Evolutionary conservation across 164 flowering plant genomes (phyloP), one percentile per base, ranked within the genome.

Genomic region (Saururus chinensis): DNA sequence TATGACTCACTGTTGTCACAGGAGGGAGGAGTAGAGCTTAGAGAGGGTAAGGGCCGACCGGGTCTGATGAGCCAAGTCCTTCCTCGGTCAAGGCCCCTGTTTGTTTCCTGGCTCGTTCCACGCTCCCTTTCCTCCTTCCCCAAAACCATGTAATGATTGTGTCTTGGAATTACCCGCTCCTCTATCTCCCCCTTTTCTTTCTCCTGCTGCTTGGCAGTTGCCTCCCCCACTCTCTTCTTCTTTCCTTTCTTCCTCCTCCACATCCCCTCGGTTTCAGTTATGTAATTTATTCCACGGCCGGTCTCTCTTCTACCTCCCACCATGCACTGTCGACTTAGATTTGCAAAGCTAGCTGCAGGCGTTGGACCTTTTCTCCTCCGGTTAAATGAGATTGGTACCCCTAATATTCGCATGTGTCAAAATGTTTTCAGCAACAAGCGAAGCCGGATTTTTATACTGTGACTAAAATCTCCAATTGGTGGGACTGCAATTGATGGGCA

Each of bases 101-200:
- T 53, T 53, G 77, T 75, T 71, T 74, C 65, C 67, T 69, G 65
- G 65, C 77, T 64, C 68, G 73, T 75, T 80, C 87, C 86, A 81
- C 81, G 82, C 85, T 77, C 56, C 56, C 79, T 83, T 86, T 81
- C 79, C 83, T 84, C 82, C 79, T 82, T 81, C 82, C 85, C 86
- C 84, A 81, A 82, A 80, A 79, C 80, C 74, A 60, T 66, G 82
- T 83, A 88, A 91, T 91, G 84, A 91, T 91, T 84, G 82, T 91
- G 96, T 86, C 97, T 91, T 88, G 87, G 89, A 88, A 88, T 86
- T n/a, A n/a, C n/a, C 70, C 87, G 84, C 95, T 87, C 87, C 80
- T 71, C 70, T 26, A 65, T 60, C 55, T 25, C 23, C 57, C 63
- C 21, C 71, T 62, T 61, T 66, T 64, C 60, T 64, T n/a, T 53